These are phyloP conservation scores for Rhizophagus prolifer DNA, from an alignment of 192 early-diverging fungal species.

Conservation along the genomic window DNA sequence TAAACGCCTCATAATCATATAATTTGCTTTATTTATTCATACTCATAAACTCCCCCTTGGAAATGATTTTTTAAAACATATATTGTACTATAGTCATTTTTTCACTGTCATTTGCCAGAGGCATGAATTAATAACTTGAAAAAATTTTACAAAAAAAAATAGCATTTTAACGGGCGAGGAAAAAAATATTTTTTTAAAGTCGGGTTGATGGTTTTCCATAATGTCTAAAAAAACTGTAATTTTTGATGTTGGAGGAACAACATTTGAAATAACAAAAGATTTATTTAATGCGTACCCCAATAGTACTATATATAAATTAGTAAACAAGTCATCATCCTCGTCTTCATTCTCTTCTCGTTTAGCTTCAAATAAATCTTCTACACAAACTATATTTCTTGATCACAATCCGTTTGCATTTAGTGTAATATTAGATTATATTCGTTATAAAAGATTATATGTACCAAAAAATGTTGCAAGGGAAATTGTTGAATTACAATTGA, in stretches of 20 bases:
- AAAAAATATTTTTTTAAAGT: no score
- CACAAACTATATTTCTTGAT: constrained; percentile 9
- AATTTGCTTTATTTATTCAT: no score
- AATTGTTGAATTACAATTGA: constrained; percentile 1
- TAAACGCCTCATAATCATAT: no score
- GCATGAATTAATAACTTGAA: no score
- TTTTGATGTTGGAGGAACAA: constrained; percentile 15
- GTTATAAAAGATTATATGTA: background rate
- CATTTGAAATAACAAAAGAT: constrained; percentile 7
- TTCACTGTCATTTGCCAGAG: no score
- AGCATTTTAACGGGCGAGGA: no score
- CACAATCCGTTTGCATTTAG: constrained; percentile 14
- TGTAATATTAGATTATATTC: constrained; percentile 18
- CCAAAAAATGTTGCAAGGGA: constrained; percentile 16
- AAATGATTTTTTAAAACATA: no score
- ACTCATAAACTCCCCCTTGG: no score
- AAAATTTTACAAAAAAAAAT: no score
- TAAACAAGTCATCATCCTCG: background rate
- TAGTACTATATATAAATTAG: background rate
- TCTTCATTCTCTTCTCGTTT: background rate
- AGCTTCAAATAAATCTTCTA: background rate
- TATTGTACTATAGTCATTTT: no score
- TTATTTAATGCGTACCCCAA: background rate
- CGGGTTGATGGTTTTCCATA: no score
- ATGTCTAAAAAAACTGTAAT: background rate